Evolutionary conservation across 2,329 filamentous ascomycete genomes (phyloP).

Genomic region (Talaromyces rugulosus): DNA sequence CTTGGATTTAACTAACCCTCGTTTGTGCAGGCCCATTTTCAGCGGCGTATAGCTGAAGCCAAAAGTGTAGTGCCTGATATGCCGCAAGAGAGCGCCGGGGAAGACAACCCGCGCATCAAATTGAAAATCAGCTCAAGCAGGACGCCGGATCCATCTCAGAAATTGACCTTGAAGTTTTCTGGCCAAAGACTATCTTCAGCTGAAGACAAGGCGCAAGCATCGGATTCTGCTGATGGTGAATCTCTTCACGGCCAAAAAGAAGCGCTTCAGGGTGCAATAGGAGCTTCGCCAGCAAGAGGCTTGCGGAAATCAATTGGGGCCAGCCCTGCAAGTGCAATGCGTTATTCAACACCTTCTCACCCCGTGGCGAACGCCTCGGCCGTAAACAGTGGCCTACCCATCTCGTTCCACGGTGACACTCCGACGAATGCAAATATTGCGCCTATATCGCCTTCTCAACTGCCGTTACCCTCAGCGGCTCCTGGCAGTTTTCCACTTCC

Average conservation of each 20-base stretch:
- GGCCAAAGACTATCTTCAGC: conserved; percentile 50
- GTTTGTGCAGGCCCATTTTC: conserved; percentile 59
- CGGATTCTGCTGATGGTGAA: conserved; percentile 52
- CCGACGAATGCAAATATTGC: conserved; percentile 3
- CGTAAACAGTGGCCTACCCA: neutral
- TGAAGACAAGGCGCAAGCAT: conserved; percentile 34
- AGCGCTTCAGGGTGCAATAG: conserved; percentile 31
- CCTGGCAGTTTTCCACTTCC: neutral
- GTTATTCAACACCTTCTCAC: conserved; percentile 26
- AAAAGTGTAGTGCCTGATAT: conserved; percentile 70
- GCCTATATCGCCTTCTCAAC: conserved; percentile 4
- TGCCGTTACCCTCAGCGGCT: neutral
- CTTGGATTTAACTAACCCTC: conserved; percentile 14
- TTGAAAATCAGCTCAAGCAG: conserved; percentile 59
- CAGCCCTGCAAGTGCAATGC: conserved; percentile 16
- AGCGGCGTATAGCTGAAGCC: conserved; percentile 64
- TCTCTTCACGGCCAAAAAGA: conserved; percentile 51
- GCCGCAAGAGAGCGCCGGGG: conserved; percentile 24
- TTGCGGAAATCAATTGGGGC: conserved; percentile 27
- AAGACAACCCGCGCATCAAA: conserved; percentile 69
- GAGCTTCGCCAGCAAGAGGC: conserved; percentile 37
- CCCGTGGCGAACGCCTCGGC: conserved; percentile 12
- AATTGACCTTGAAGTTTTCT: conserved; percentile 69
- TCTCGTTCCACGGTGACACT: neutral
- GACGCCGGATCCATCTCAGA: conserved; percentile 48